These are phyloP conservation scores for Pseudogymnoascus sp. DNA, from an alignment of 2,329 filamentous ascomycete species.

Conservation along the genomic window DNA sequence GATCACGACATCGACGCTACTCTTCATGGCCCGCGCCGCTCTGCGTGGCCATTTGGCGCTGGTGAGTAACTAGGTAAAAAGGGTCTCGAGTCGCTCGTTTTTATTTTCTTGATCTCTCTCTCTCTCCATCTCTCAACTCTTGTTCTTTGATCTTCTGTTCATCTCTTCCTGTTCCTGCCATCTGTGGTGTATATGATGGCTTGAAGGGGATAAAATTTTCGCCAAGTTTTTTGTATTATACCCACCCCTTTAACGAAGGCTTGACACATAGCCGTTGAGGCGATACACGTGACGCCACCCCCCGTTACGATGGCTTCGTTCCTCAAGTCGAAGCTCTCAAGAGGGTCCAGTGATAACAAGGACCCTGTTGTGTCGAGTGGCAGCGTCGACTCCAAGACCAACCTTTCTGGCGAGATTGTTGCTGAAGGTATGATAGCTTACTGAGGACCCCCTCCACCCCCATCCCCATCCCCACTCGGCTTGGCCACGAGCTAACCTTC, in stretches of 20 bases:
- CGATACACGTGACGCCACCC: neutral
- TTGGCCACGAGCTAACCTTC: neutral
- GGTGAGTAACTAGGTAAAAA: neutral
- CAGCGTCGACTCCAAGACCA: neutral
- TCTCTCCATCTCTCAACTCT: neutral
- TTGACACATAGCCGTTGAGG: neutral
- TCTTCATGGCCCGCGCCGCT: neutral
- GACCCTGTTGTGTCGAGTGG: neutral
- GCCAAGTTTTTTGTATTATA: neutral
- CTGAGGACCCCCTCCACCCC: neutral
- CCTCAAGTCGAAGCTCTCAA: neutral
- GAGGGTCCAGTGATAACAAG: neutral
- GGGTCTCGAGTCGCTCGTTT: neutral
- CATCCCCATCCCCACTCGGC: neutral
- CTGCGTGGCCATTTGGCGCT: neutral
- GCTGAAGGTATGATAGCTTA: neutral
- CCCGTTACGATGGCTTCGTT: neutral
- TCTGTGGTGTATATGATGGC: neutral
- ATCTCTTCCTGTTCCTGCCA: neutral
- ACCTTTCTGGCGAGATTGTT: neutral
- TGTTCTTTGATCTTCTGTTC: neutral
- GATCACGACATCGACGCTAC: constrained; percentile 7
- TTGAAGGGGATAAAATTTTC: neutral
- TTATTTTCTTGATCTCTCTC: neutral
- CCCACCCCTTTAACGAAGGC: neutral